A percentile compares a stretch with the other conserved stretches of the same genome.
Conservation (phyloP, 148 eudicot genomes). For the Bassia scoparia region DNA sequence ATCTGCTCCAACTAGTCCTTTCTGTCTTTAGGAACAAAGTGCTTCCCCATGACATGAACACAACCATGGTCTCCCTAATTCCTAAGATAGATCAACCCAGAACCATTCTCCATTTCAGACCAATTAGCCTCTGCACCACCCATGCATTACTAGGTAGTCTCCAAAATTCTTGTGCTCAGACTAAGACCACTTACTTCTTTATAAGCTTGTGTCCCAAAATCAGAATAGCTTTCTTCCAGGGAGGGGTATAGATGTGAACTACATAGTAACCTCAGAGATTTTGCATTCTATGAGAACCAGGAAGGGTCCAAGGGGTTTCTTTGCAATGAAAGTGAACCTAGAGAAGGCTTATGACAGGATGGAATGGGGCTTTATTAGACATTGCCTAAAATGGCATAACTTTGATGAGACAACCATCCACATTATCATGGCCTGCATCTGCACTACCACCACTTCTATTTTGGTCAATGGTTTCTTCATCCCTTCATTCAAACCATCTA, state of each 20-base stretch:
- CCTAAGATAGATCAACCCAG: neutral
- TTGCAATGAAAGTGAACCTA: neutral
- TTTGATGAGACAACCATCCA: neutral
- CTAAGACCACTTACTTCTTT: neutral
- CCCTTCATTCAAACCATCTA: neutral
- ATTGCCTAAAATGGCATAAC: neutral
- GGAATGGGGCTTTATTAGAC: neutral
- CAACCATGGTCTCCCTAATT: neutral
- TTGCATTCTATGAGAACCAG: neutral
- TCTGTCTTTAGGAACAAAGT: accelerated
- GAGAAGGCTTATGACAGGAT: conserved; percentile 4
- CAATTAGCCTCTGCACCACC: neutral
- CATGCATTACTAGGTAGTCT: neutral
- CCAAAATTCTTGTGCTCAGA: neutral
- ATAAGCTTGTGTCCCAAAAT: neutral
- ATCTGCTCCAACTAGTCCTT: neutral
- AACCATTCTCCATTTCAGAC: neutral
- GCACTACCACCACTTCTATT: neutral
- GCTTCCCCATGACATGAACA: neutral
- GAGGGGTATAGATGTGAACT: neutral
- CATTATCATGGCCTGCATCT: neutral
- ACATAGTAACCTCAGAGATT: neutral
- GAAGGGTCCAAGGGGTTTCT: neutral
- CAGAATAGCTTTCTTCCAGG: neutral
- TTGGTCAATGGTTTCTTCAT: neutral